Evolutionary conservation across 768 basidiomycete genomes (phyloP), one percentile per base, ranked within the genome.

Genomic region (Galerina marginata): DNA sequence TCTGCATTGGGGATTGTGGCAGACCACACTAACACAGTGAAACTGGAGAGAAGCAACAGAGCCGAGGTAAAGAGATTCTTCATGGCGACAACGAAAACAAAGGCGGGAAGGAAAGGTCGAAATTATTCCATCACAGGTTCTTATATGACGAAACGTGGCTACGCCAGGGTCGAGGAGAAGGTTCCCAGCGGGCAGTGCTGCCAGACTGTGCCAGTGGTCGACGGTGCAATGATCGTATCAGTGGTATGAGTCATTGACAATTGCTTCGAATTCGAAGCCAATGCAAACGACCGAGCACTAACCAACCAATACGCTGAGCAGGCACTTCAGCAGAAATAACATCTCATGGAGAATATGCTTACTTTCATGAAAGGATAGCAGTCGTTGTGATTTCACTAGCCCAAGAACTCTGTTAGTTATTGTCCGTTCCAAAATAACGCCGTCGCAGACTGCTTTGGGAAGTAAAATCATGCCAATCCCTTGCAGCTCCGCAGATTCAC

Each of bases 1-100:
- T 69, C 68, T 3, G 73, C 74, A 47, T 69, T 69, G 25, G 75
- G 74, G 16, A 69, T 44, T 14, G 57, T 55, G 10, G 67, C 55
- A 3, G 64, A 65, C 38, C 15, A 47, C 3, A 62, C 60, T n/a
- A 54, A 59, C 29, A 25, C 43, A 33, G 49, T 59, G 49, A 53
- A 58, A 45, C 36, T 60, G 46, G 55, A 64, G 36, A 60, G 59
- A 50, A 46, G 63, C 14, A 50, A 61, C 10, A 23, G 39, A 37
- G 50, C 44, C 12, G 50, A 42, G 53, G 45, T 42, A 33, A 47
- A 36, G 6, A 60, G n/a, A 26, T 29, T 38, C 51, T 50, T 57
- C 51, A 44, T 61, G 44, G 25, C 42, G 42, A 15, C 6, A 16
- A 33, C 43, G 59, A 36, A 6, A 51, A 36, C n/a, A 33, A 33